phyloP scores from a whole-genome alignment of 805 yeast genomes.

The Pichia paraexigua region DNA sequence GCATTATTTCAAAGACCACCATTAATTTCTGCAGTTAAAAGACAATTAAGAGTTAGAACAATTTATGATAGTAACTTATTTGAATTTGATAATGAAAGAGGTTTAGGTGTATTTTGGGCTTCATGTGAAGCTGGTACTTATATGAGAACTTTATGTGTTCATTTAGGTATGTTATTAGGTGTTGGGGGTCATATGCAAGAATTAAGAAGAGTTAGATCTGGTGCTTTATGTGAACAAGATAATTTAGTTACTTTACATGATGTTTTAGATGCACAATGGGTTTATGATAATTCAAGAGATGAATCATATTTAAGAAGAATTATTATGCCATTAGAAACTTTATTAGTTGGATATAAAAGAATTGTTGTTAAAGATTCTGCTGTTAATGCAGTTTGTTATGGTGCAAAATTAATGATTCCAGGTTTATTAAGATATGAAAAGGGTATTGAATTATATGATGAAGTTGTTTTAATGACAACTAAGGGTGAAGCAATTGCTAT shows the following conservation, averaged over 20 bases:
- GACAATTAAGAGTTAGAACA: conserved; percentile 97
- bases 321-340: conserved; percentile 89
- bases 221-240: conserved; percentile 87
- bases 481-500: conserved; percentile 99
- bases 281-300: conserved; percentile 93
- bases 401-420: conserved; percentile 98
- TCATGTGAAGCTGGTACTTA: conserved; percentile 99
- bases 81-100: conserved; percentile 95
- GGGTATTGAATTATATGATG: conserved; percentile 94
- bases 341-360: conserved; percentile 92
- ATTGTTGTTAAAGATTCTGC: conserved; percentile 88
- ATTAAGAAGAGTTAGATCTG: conserved; percentile 97
- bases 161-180: conserved; percentile 94
- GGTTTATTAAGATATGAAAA: conserved; percentile 96
- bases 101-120: conserved; percentile 98
- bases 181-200: conserved; percentile 99
- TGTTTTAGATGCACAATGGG: conserved; percentile 97
- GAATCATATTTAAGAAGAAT: conserved; percentile 91
- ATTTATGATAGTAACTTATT: conserved; percentile 92
- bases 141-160: conserved; percentile 99
- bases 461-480: conserved; percentile 95
- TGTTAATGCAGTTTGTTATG: conserved; percentile 96
- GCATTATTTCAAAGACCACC: conserved; percentile 99
- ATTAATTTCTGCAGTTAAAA: conserved; percentile 95
- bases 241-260: conserved; percentile 94